Conservation (phyloP, 805 yeast species). For the Schwanniomyces occidentalis region DNA sequence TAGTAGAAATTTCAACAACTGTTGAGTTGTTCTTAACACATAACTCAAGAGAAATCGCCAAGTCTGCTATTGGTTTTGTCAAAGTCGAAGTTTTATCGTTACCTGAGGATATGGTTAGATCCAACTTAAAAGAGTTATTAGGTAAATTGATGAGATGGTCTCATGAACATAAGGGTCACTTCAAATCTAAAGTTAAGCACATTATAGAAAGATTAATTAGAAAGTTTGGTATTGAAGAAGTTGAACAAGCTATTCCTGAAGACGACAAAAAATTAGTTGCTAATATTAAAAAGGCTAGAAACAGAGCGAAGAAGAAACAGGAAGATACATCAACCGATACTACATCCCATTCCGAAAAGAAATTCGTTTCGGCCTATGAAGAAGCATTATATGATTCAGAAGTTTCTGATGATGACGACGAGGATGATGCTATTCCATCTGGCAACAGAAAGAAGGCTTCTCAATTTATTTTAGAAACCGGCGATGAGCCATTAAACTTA, state of each 20-base stretch:
- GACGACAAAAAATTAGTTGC: constrained; percentile 80
- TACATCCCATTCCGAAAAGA: constrained; percentile 34
- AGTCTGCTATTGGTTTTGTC: constrained; percentile 90
- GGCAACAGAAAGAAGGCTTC: constrained; percentile 38
- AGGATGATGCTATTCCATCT: constrained; percentile 39
- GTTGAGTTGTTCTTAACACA: constrained; percentile 89
- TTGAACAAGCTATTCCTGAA: constrained; percentile 85
- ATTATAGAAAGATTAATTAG: constrained; percentile 88
- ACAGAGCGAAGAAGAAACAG: constrained; percentile 78
- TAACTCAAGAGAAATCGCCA: constrained; percentile 89
- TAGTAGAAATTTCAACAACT: constrained; percentile 78
- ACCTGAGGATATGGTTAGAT: constrained; percentile 72
- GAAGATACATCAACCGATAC: constrained; percentile 27
- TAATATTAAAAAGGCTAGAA: constrained; percentile 83
- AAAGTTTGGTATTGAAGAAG: constrained; percentile 84
- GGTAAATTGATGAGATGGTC: constrained; percentile 85
- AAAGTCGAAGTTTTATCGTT: constrained; percentile 83
- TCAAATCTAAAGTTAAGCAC: constrained; percentile 90
- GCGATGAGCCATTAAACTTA: constrained; percentile 81
- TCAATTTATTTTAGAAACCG: constrained; percentile 76
- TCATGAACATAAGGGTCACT: constrained; percentile 93
- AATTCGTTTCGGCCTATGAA: constrained; percentile 84
- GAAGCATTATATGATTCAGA: constrained; percentile 81
- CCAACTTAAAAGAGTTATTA: constrained; percentile 65
- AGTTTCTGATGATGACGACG: constrained; percentile 60